Base-by-base conservation (phyloP, 768 basidiomycete species). In the Tylopilus vinaceipallidus region DNA sequence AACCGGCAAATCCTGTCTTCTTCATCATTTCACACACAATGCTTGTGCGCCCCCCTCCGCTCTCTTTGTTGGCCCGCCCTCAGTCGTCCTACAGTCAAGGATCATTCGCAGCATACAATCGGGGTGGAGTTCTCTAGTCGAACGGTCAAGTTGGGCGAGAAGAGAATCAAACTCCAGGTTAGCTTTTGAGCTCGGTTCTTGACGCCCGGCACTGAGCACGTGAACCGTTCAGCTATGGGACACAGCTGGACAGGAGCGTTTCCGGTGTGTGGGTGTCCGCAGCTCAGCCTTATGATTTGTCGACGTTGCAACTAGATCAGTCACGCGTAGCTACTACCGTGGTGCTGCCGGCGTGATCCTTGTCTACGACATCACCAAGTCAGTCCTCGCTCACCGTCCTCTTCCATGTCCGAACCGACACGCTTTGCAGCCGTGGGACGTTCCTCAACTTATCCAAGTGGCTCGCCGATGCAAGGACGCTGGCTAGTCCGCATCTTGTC, bases 81-180 rank as follows among this genome's bases (percentile, higher is more conserved):
- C 6, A 63, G 33, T n/a, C 43, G 39, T 46, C 23, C 8, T 44
- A n/a, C 61, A 97, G 94, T 95, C 79, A 95, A 94, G 72, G 87
- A 91, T 58, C 88, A 95, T 70, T 93, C 93, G 6, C 90, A 95
- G 71, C 97, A 98, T 68, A 98, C 97, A 13, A 98, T 99, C 50
- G 97, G 95, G 10, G 97, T 99, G 24, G 97, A 98, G 65, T 98
- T 99, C 66, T 93, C 93, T 16, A 95, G 93, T 65, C 78, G 94
- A 58, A 94, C 93, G 0, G 83, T 99, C 52, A 88, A 87, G 61
- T 78, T 98, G 20, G 95, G 91, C 44, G 94, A 97, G 76, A 91
- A 93, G 72, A 81, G 88, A 56, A 92, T 97, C 57, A 98, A 97
- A 69, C 79, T 98, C 33, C 95, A 98, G 83, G 94, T 93, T 39